Evolutionary conservation across 2,329 filamentous ascomycete species (phyloP).

Genomic region (Xylaria arbuscula): DNA sequence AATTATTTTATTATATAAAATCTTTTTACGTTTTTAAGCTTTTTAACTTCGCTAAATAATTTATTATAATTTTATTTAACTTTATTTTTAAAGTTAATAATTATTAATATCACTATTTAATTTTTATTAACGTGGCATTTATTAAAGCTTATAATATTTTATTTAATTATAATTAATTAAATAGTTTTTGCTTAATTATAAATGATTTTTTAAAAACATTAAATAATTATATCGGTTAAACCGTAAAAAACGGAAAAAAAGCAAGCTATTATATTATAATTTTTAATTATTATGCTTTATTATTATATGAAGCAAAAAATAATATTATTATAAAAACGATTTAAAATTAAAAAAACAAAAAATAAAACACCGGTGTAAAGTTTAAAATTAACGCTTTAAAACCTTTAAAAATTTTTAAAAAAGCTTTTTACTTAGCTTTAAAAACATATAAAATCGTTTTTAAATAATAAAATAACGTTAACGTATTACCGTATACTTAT

Average conservation of each 20-base stretch:
- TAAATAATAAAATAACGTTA: not conserved
- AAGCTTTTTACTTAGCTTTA: not conserved
- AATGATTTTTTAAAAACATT: not conserved
- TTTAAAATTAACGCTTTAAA: not conserved
- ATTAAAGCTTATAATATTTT: not conserved
- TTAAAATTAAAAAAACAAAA: not conserved
- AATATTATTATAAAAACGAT: constrained; percentile 3
- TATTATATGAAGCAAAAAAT: not conserved
- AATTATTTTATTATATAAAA: not conserved
- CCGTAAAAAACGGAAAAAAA: not conserved
- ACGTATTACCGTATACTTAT: too few species aligned
- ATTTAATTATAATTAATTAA: not conserved
- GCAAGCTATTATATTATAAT: not conserved
- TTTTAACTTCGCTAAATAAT: not conserved
- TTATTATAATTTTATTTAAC: not conserved
- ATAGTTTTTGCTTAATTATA: not conserved
- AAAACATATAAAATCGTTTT: not conserved
- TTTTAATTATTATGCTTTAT: not conserved
- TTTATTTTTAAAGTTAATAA: not conserved
- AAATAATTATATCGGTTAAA: not conserved
- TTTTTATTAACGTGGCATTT: not conserved
- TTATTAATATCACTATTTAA: not conserved
- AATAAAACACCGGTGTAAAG: not conserved
- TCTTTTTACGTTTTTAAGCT: not conserved
- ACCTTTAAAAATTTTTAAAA: not conserved